These are phyloP conservation scores for Cercospora zeae-maydis DNA, from an alignment of 2,329 filamentous ascomycete species.

Conservation along the genomic window DNA sequence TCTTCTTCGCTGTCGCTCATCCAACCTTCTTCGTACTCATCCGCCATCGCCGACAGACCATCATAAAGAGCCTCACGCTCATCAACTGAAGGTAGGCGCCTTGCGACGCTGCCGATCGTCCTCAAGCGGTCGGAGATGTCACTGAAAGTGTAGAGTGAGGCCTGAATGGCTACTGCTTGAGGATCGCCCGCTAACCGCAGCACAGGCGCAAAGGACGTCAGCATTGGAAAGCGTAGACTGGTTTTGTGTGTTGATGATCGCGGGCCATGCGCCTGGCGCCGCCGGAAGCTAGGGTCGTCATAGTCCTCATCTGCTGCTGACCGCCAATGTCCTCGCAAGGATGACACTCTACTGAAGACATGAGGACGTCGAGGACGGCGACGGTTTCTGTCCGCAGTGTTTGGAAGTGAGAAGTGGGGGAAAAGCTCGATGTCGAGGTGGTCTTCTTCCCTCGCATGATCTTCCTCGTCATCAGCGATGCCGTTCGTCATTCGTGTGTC, in stretches of 20 bases:
- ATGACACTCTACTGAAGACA: constrained; percentile 42
- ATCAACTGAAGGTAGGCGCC: constrained; percentile 63
- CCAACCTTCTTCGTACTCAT: constrained; percentile 88
- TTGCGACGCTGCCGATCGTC: constrained; percentile 50
- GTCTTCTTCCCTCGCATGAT: constrained; percentile 8
- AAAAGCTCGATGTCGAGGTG: constrained; percentile 33
- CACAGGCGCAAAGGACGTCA: constrained; percentile 80
- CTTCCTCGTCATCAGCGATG: constrained; percentile 25
- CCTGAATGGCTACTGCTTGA: constrained; percentile 46
- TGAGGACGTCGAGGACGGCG: constrained; percentile 28
- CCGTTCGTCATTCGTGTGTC: constrained; percentile 34
- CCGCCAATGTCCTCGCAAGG: constrained; percentile 41
- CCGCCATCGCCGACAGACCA: constrained; percentile 74
- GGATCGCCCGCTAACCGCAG: constrained; percentile 50
- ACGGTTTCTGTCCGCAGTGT: constrained; percentile 18
- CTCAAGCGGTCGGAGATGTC: constrained; percentile 68
- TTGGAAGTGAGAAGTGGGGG: constrained; percentile 18
- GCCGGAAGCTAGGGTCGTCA: constrained; percentile 35
- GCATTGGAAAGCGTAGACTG: constrained; percentile 65
- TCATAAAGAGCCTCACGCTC: constrained; percentile 83
- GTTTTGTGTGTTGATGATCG: constrained; percentile 39
- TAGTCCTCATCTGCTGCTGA: constrained; percentile 31
- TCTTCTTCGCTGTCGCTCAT: constrained; percentile 66
- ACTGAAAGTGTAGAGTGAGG: constrained; percentile 68
- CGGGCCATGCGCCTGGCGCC: constrained; percentile 33